Conservation (phyloP, 768 basidiomycete species). For the Leccinum ochraceum region DNA sequence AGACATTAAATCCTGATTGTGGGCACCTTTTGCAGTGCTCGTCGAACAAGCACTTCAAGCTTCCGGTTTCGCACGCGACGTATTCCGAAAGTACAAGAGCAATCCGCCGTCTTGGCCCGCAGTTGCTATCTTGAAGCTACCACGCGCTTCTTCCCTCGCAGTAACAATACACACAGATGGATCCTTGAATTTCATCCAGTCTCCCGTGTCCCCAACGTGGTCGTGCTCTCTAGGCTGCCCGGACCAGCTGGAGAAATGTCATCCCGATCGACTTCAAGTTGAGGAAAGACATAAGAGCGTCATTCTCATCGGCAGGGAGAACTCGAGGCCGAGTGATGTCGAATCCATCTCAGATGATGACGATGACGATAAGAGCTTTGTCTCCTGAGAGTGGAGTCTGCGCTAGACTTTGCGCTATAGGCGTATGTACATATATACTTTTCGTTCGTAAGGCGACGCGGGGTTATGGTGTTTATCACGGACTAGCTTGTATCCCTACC, state of each 20-base stretch:
- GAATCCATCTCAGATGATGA: conserved; percentile 1
- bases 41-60: conserved; percentile 19
- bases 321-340: not conserved
- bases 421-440: not conserved
- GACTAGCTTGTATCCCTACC: not conserved
- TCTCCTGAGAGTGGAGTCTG: not conserved
- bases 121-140: not conserved
- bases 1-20: not conserved
- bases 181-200: conserved; percentile 4
- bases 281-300: not conserved
- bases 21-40: conserved; percentile 5
- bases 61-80: conserved; percentile 21
- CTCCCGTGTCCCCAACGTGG: conserved; percentile 8
- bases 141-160: not conserved
- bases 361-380: not conserved
- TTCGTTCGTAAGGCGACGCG: not conserved
- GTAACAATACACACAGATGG: not conserved
- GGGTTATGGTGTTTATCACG: not conserved
- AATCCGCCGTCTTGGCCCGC: not conserved
- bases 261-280: not conserved
- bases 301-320: conserved; percentile 1
- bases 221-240: not conserved
- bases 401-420: not conserved
- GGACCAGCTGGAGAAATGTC: conserved; percentile 6
- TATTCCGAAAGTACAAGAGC: conserved; percentile 8